Base-by-base conservation (phyloP, 176 grass and related monocot species). In the Musa itinerans region DNA sequence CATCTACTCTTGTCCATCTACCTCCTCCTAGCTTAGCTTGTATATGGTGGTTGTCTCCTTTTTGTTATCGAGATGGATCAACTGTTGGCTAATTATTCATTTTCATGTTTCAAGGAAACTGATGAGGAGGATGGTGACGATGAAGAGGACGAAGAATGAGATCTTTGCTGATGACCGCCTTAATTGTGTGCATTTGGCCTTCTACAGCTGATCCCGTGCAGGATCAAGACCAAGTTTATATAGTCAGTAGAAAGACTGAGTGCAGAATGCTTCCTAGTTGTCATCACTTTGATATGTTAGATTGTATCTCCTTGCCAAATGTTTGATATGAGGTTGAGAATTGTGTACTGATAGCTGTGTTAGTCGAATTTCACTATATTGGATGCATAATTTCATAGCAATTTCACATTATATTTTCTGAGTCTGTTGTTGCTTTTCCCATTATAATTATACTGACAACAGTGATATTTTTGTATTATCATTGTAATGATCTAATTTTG, bases 51-150 rank as follows among this genome's bases (percentile, higher is more conserved):
- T 43, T 5, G 34, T 43, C 34, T 43, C 34, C 4, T 43, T 43
- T 43, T 43, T 43, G 34, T 43, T 43, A 43, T 43, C 10, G 5
- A 43, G 13, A 19, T 8, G 14, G 8, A 10, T 20, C 11, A 34
- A 17, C 50, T 75, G 21, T 43, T 27, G 50, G 10, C 50, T 15
- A 34, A 53, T 62, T 53, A 25, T 53, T 52, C 23, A 4, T 53
- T 53, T 67, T 53, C 13, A 29, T 19, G 21, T 65, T 21, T 13
- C 24, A 67, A 78, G 76, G 76, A 63, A 54, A 53, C 63, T 19
- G 76, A 66, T 12, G 76, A 53, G 4, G 76, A 78, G 10, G 76
- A 78, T 17, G 76, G 63, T 43, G 75, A 65, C 1, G 76, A 78
- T 0, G 61, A 77, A 53, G 59, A 52, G 10, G 70, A 72, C 1